phyloP scores from a whole-genome alignment of 2,329 filamentous ascomycete species.

The Aspergillus ruber region DNA sequence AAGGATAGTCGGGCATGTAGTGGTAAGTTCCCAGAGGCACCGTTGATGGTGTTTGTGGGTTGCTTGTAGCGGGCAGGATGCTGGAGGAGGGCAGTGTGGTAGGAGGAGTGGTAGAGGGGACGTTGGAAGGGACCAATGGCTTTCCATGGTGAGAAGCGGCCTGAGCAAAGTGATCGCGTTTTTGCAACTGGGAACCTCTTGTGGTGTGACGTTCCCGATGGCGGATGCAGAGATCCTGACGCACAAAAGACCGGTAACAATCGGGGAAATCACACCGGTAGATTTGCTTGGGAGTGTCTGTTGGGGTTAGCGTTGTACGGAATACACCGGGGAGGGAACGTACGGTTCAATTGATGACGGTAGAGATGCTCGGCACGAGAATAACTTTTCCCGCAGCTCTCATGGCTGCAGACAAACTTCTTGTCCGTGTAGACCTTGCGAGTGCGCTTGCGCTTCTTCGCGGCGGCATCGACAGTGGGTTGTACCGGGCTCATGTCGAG shows the following conservation, averaged over 20 bases:
- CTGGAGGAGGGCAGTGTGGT: conserved; percentile 3
- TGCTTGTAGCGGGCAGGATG: conserved; percentile 3
- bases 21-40: conserved; percentile 20
- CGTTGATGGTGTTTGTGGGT: conserved; percentile 20
- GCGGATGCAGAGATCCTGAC: conserved; percentile 83
- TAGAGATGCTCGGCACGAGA: conserved; percentile 95
- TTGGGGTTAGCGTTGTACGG: conserved; percentile 9
- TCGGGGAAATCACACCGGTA: conserved; percentile 90
- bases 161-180: conserved; percentile 42
- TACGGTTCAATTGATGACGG: conserved; percentile 90
- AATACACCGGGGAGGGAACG: conserved; percentile 22
- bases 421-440: conserved; percentile 43
- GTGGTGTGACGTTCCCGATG: conserved; percentile 76
- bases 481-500: conserved; percentile 10
- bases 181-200: conserved; percentile 46
- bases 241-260: conserved; percentile 84
- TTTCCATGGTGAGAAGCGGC: conserved; percentile 16
- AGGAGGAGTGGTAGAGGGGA: conserved; percentile 5
- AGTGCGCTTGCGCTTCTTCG: conserved; percentile 25
- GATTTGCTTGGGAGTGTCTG: conserved; percentile 88
- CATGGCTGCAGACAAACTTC: conserved; percentile 71
- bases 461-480: conserved; percentile 5
- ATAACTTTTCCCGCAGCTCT: conserved; percentile 91
- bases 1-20: conserved; percentile 18
- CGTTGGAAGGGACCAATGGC: conserved; percentile 9